Percentiles rank a stretch among this genome's conserved stretches.
These are phyloP conservation scores for Solanum chiquidenum DNA, from an alignment of 257 asterid species.

Conservation along the genomic window DNA sequence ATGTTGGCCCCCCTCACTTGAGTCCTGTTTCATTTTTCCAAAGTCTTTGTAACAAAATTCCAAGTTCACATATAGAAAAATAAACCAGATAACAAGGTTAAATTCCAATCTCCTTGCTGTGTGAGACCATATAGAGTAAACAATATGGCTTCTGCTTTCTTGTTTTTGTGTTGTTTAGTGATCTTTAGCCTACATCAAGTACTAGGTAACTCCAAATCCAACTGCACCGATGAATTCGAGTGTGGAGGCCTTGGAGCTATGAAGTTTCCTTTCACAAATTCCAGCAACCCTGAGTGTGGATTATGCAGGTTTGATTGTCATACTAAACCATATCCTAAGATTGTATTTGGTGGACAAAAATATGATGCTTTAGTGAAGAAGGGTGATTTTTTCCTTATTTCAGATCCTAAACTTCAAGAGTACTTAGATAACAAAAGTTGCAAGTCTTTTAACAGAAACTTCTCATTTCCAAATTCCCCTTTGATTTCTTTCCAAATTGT, in stretches of 20 bases:
- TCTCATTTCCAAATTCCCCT: neutral
- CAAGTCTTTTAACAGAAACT: neutral
- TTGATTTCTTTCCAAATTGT: neutral
- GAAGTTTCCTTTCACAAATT: constrained; percentile 2
- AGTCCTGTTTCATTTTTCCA: neutral
- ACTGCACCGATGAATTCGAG: neutral
- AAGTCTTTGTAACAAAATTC: neutral
- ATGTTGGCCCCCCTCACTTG: neutral
- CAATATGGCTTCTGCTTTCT: neutral
- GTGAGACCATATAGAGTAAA: neutral
- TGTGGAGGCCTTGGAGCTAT: neutral
- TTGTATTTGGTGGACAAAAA: neutral
- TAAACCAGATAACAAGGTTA: neutral
- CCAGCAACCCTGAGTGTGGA: neutral
- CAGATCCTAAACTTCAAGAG: neutral
- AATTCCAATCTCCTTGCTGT: neutral
- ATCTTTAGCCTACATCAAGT: neutral
- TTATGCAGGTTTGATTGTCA: neutral
- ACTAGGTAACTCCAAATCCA: neutral
- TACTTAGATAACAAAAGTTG: neutral
- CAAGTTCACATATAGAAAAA: neutral
- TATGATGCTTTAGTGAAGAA: neutral
- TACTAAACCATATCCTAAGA: neutral
- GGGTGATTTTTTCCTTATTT: neutral
- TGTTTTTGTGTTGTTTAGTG: neutral